phyloP scores from a whole-genome alignment of 495 filamentous ascomycete genomes.

The Bryoglossum gracile region DNA sequence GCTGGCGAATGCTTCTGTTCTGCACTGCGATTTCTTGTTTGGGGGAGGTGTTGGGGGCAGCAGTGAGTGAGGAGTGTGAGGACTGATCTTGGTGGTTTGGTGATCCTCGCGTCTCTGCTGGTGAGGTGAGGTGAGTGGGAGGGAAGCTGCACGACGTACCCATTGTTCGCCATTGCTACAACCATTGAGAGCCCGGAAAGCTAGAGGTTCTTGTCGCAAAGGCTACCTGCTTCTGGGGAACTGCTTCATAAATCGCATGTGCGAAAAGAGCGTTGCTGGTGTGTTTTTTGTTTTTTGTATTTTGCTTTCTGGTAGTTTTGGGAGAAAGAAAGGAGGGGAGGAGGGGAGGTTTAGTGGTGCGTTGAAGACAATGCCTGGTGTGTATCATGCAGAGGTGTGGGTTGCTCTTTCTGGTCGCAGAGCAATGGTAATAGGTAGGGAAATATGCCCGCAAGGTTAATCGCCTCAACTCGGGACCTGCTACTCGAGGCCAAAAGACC shows the following conservation, averaged over 20 bases:
- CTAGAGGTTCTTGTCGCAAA: slow-evolving; percentile 5
- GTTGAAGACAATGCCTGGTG: neutral
- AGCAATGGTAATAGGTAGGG: neutral
- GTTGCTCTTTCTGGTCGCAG: neutral
- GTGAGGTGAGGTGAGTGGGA: neutral
- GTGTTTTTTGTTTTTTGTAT: too few species aligned
- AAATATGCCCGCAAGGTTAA: neutral
- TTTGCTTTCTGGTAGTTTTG: too few species aligned
- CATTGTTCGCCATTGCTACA: slow-evolving; percentile 22
- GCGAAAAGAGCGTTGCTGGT: neutral
- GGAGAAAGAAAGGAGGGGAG: neutral
- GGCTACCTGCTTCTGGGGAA: neutral
- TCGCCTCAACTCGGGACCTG: too few species aligned
- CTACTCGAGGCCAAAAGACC: too few species aligned
- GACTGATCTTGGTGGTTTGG: too few species aligned
- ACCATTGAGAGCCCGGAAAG: slow-evolving; percentile 19
- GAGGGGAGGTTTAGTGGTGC: neutral
- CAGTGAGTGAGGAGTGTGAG: too few species aligned
- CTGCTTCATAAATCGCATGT: neutral
- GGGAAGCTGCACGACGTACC: slow-evolving; percentile 15
- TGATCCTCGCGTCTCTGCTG: too few species aligned
- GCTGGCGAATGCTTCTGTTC: too few species aligned
- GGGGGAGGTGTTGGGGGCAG: too few species aligned
- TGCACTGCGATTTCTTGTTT: too few species aligned
- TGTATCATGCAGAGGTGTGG: neutral